Evolutionary conservation across 352 stramenopile genomes (phyloP).

Genomic region (Aphanomyces euteiches): DNA sequence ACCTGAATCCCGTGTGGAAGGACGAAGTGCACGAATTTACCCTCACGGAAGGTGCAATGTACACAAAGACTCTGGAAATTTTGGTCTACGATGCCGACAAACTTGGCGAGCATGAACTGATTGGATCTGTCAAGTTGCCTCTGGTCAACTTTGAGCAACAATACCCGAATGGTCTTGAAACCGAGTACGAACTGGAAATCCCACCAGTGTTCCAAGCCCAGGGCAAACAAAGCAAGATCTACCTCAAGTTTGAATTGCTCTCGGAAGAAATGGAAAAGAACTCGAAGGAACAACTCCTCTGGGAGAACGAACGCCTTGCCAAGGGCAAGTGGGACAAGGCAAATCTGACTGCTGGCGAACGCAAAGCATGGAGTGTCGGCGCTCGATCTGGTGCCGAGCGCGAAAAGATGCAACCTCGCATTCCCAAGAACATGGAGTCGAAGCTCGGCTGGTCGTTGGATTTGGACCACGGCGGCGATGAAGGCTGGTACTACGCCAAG

Average conservation of each 20-base stretch:
- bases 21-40: conserved; percentile 33
- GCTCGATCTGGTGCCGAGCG: conserved; percentile 21
- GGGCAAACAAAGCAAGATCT: conserved; percentile 21
- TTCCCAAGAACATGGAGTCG: conserved; percentile 29
- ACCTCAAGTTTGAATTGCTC: conserved; percentile 25
- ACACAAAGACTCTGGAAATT: conserved; percentile 26
- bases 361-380: conserved; percentile 29
- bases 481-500: conserved; percentile 29
- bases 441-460: conserved; percentile 29
- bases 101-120: conserved; percentile 26
- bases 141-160: conserved; percentile 21
- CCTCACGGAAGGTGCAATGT: conserved; percentile 27
- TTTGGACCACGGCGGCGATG: conserved; percentile 23
- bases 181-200: conserved; percentile 11
- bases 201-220: conserved; percentile 13
- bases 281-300: conserved; percentile 30
- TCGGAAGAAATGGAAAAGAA: conserved; percentile 29
- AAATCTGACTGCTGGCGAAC: conserved; percentile 7
- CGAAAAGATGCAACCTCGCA: conserved; percentile 25
- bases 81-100: conserved; percentile 26
- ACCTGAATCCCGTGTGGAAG: conserved; percentile 67
- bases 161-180: conserved; percentile 11
- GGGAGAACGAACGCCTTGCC: conserved; percentile 26
- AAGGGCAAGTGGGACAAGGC: conserved; percentile 22
- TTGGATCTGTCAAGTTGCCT: conserved; percentile 19